Evolutionary conservation across 2,329 filamentous ascomycete species (phyloP).

Genomic region (Phialophora expanda): DNA sequence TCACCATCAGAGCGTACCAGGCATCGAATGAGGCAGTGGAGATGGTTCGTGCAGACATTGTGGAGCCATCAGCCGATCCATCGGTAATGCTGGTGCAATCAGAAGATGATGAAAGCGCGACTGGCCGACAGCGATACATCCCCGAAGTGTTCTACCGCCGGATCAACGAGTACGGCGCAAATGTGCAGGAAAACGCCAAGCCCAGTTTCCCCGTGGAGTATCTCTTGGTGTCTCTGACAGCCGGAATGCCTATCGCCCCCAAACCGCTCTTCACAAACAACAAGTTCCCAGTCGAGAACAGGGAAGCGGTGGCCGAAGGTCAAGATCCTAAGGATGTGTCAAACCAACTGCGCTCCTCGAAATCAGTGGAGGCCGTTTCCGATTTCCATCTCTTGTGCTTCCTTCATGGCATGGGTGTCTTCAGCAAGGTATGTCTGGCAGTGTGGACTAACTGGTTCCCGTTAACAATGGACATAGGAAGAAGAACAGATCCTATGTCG

Average conservation of each 20-base stretch:
- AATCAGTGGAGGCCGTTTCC: slow-evolving; percentile 72
- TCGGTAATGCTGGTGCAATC: slow-evolving; percentile 91
- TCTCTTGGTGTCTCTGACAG: slow-evolving; percentile 90
- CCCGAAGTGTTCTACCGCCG: slow-evolving; percentile 95
- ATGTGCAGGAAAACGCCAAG: slow-evolving; percentile 96
- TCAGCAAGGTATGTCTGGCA: slow-evolving; percentile 73
- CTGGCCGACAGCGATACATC: slow-evolving; percentile 80
- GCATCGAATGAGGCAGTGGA: slow-evolving; percentile 94
- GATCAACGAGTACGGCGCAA: slow-evolving; percentile 95
- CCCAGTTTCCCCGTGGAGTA: slow-evolving; percentile 97
- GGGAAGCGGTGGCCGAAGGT: slow-evolving; percentile 80
- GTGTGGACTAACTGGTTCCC: slow-evolving; percentile 34
- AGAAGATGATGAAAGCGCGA: slow-evolving; percentile 77
- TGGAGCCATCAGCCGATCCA: slow-evolving; percentile 93
- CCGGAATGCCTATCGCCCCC: slow-evolving; percentile 86
- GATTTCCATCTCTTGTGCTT: slow-evolving; percentile 96
- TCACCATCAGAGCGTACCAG: slow-evolving; percentile 89
- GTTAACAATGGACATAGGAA: slow-evolving; percentile 63
- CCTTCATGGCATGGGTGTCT: slow-evolving; percentile 76
- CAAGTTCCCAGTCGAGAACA: slow-evolving; percentile 88
- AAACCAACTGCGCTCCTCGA: slow-evolving; percentile 70
- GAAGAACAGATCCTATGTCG: slow-evolving; percentile 86
- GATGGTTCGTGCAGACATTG: slow-evolving; percentile 93
- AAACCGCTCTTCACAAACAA: slow-evolving; percentile 74
- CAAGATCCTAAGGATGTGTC: slow-evolving; percentile 76